Evolutionary conservation across 1,284 basidiomycete species (phyloP).

Genomic region (Cerrena zonata): DNA sequence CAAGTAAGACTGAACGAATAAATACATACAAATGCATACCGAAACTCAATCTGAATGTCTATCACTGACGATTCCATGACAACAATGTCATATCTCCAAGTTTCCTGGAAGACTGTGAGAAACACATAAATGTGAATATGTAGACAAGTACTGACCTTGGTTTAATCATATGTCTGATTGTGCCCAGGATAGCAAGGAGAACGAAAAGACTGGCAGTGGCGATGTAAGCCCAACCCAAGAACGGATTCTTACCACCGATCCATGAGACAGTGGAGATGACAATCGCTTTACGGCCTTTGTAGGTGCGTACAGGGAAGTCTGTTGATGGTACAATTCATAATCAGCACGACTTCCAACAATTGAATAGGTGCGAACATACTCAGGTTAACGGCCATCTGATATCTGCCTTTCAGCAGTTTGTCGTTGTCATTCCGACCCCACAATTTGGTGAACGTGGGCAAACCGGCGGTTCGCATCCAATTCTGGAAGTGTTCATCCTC

Average conservation of each 20-base stretch:
- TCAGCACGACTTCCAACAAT: neutral
- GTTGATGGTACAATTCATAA: conserved; percentile 2
- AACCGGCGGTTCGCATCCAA: conserved; percentile 97
- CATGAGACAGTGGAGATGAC: conserved; percentile 96
- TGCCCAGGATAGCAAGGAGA: conserved; percentile 80
- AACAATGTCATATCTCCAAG: conserved; percentile 80
- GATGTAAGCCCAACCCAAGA: conserved; percentile 96
- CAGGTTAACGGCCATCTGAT: conserved; percentile 74
- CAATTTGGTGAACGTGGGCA: conserved; percentile 94
- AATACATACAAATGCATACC: neutral
- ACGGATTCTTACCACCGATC: conserved; percentile 96
- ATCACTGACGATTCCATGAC: conserved; percentile 69
- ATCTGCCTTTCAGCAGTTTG: conserved; percentile 69
- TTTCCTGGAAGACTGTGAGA: conserved; percentile 40
- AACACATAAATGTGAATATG: conserved; percentile 1
- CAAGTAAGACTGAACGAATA: neutral
- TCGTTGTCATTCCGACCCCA: conserved; percentile 87
- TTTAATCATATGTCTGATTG: conserved; percentile 87
- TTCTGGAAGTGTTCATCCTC: conserved; percentile 94
- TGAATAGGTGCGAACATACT: conserved; percentile 49
- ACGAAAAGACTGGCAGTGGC: conserved; percentile 85
- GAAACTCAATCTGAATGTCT: neutral
- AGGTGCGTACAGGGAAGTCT: conserved; percentile 93
- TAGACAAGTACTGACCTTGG: conserved; percentile 67
- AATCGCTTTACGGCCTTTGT: conserved; percentile 92